Percentiles rank a stretch among this genome's conserved stretches.
These are phyloP conservation scores for Dendrocalamus sinicus DNA, from an alignment of 176 grass and related monocot species.

Conservation along the genomic window DNA sequence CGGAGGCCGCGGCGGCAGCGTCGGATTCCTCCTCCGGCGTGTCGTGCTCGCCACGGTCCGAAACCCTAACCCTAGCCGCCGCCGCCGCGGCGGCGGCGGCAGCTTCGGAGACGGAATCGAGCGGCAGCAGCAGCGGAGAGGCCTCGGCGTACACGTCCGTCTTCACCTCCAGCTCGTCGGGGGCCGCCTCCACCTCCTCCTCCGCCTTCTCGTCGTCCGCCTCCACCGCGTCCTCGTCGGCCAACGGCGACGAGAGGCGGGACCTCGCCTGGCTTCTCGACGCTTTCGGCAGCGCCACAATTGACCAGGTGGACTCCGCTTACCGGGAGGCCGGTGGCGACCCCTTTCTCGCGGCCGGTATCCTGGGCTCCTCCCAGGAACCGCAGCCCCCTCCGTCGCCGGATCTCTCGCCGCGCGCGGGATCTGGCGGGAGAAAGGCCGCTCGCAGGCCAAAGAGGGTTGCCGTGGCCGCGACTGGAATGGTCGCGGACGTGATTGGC, in stretches of 20 bases:
- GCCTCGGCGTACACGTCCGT: conserved; percentile 28
- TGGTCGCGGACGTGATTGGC: conserved; percentile 77
- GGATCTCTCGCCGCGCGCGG: conserved; percentile 42
- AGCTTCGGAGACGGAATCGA: conserved; percentile 43
- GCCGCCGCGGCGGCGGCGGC: neutral
- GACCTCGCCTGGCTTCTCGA: conserved; percentile 73
- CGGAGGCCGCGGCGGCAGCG: neutral
- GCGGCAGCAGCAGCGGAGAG: conserved; percentile 36
- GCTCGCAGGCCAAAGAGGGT: conserved; percentile 52
- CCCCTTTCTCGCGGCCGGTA: conserved; percentile 64
- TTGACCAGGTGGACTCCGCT: conserved; percentile 74
- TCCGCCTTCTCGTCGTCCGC: conserved; percentile 41
- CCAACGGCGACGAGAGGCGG: conserved; percentile 40
- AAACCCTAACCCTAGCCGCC: conserved; percentile 44
- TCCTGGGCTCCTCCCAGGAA: conserved; percentile 59
- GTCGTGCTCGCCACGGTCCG: neutral
- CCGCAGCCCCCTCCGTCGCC: conserved; percentile 36
- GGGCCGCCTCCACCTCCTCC: conserved; percentile 33
- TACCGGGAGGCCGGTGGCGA: conserved; percentile 66
- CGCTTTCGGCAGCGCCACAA: conserved; percentile 61
- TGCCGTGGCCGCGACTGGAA: conserved; percentile 57
- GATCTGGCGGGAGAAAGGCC: conserved; percentile 30
- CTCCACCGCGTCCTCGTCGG: conserved; percentile 44
- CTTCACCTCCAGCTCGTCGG: conserved; percentile 44
- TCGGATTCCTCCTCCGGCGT: neutral